Evolutionary conservation across 2,329 filamentous ascomycete species (phyloP), one percentile per base, ranked within the genome.

Genomic region (Grosmannia penicillata): DNA sequence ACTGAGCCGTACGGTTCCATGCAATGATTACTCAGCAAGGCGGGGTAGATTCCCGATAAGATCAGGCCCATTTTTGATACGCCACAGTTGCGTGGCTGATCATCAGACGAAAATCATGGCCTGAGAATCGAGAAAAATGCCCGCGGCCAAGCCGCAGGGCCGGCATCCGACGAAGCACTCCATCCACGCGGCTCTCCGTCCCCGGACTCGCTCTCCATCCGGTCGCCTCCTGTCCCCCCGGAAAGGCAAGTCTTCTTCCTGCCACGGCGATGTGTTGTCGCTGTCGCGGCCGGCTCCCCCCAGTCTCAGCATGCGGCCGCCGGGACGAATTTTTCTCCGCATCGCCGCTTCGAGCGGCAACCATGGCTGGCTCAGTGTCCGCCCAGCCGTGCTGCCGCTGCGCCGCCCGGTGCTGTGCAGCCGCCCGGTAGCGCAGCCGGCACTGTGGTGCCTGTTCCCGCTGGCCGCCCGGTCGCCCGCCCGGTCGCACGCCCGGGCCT

Each of bases 251-350:
- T n/a, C 11, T 18, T 34, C 22, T n/a, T 21, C 19, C 15, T 19
- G n/a, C n/a, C 23, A 37, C 29, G 17, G 34, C 19, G 30, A 21
- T 14, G 35, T 22, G 39, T 13, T n/a, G 30, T 23, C 26, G 39
- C 14, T n/a, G 30, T 23, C 22, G 24, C 21, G 19, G 39, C 35
- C 27, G 34, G 24, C 30, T n/a, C n/a, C n/a, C n/a, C n/a, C n/a
- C 23, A 26, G 17, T 30, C 18, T 37, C 35, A 40, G 17, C 3
- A 41, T 41, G 39, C 39, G 39, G 35, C 33, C 35, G 24, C 34
- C 39, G 17, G 26, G 24, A 30, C 39, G 35, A 37, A 11, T 41
- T 18, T 22, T 29, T n/a, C 15, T 41, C 24, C 30, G 30, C 39
- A 31, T 41, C 18, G 28, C 33, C 17, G 24, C 15, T 14, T 14